Evolutionary conservation across 1,139 yeast species (phyloP), one percentile per base, ranked within the genome.

Genomic region (Suhomyces guaymorum): DNA sequence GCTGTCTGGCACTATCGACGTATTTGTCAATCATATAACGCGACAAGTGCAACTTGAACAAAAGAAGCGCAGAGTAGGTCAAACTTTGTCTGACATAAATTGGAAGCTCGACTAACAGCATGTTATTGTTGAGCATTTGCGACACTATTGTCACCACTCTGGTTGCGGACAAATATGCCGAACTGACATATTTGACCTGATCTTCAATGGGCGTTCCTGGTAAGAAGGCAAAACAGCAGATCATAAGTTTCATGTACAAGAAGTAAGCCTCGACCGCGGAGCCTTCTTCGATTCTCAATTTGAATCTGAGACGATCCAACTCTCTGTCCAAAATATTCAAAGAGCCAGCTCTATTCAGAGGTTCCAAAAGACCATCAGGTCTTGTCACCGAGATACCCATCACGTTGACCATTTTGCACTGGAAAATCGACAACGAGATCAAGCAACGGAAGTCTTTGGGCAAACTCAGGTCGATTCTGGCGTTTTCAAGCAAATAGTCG

Each of bases 181-280:
- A 78, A 28, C 88, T 82, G 12, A 89, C 92, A 56, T 85, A 88
- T 47, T 80, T 81, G 0, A 88, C 84, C 59, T 87, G 96, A 59
- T 86, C 95, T 49, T 84, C 94, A 30, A 83, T 77, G 4, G 96
- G 94, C 0, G 96, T 86, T 10, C 87, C 95, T 1, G 97, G 97
- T 39, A 90, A 66, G 52, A 89, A 90, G 5, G 96, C 92, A 70
- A 87, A 90, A 44, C 92, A 80, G 55, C 95, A 87, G 36, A 90
- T 75, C 78, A 86, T 84, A 44, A 88, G 69, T 51, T 83, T 81
- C 32, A 88, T 79, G 55, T 89, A 88, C 9, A 86, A 69, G 50
- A 77, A 85, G 54, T 87, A 87, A 25, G 86, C 82, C 50, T 88
- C 95, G n/a, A 87, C 80, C 1, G 70, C 52, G 2, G 82, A 73